Evolutionary conservation across 2,329 filamentous ascomycete genomes (phyloP).

Genomic region (Ophiostoma ulmi): DNA sequence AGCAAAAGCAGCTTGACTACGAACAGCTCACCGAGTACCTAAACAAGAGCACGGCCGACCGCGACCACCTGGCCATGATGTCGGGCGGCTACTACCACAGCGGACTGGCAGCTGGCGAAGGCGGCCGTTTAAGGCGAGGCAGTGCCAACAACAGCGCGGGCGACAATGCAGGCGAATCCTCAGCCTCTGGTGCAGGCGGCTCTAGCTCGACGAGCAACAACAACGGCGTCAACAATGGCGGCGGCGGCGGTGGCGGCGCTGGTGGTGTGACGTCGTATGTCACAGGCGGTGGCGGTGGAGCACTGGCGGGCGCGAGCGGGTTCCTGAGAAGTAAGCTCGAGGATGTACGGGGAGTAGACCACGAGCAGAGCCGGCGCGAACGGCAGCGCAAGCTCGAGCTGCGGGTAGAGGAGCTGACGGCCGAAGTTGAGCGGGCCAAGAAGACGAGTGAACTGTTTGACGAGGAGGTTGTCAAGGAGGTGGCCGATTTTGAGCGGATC

Average conservation of each 20-base stretch:
- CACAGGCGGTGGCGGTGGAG: constrained; percentile 21
- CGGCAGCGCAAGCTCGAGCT: constrained; percentile 85
- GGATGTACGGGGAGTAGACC: constrained; percentile 92
- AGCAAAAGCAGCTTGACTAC: constrained; percentile 97
- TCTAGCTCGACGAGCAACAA: neutral
- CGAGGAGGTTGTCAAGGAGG: constrained; percentile 90
- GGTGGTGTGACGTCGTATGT: constrained; percentile 23
- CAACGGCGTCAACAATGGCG: neutral
- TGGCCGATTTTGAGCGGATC: constrained; percentile 91
- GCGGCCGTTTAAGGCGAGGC: constrained; percentile 23
- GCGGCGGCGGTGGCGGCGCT: constrained; percentile 16
- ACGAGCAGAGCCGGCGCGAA: constrained; percentile 84
- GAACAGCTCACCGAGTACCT: constrained; percentile 95
- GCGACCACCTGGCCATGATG: constrained; percentile 60
- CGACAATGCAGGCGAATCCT: neutral
- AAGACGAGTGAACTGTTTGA: constrained; percentile 88
- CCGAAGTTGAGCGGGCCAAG: constrained; percentile 82
- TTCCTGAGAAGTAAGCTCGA: constrained; percentile 94
- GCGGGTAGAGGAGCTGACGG: constrained; percentile 83
- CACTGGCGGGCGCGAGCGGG: constrained; percentile 67
- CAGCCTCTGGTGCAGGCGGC: constrained; percentile 1
- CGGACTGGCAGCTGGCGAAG: constrained; percentile 27
- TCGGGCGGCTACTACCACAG: constrained; percentile 48
- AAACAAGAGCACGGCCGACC: constrained; percentile 80
- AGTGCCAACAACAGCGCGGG: constrained; percentile 9